Evolutionary conservation across 2,329 filamentous ascomycete species (phyloP), one percentile per base, ranked within the genome.

Genomic region (Fusarium devonianum): DNA sequence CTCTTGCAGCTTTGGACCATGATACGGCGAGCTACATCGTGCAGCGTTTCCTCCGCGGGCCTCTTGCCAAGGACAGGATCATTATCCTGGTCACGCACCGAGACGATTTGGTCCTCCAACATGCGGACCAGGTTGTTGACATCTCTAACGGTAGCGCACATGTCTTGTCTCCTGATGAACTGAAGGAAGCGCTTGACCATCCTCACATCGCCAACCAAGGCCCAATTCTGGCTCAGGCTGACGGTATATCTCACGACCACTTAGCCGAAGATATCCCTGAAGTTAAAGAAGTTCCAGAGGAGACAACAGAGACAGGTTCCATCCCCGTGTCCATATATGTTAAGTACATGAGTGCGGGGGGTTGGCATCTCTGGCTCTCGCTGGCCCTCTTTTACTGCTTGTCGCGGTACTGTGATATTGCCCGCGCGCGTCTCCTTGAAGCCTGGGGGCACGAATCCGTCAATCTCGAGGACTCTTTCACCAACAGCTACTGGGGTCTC

Each of bases 261-360:
- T 60, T 70, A 6, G 53, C 66, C 1, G 65, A 64, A 3, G 62
- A 64, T 1, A 26, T 48, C 1, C 17, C 44, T 0, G 48, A 28
- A 2, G 19, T 62, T 10, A 67, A 62, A 3, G 65, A 70, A 0
- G 60, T 64, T 1, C 71, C 71, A 0, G 72, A 74, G 28, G 69
- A 73, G 17, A 58, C 67, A 0, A 57, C 64, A 0, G 69, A 71
- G 23, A 70, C 89, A 51, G 91, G 92, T 13, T 85, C 88, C 1
- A 89, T 96, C 2, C 83, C 92, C 62, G 74, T 84, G 9, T 79
- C 79, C 6, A 86, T 96, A 0, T 96, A 96, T 66, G 91, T 89
- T 85, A 84, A 86, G 56, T 96, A 96, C 60, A 85, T 96, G 72
- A 88, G 85, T 69, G 90, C 91, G 5, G 92, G 92, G 2, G 87